Conservation (phyloP, 495 filamentous ascomycete species). For the Penicillium antarcticum region DNA sequence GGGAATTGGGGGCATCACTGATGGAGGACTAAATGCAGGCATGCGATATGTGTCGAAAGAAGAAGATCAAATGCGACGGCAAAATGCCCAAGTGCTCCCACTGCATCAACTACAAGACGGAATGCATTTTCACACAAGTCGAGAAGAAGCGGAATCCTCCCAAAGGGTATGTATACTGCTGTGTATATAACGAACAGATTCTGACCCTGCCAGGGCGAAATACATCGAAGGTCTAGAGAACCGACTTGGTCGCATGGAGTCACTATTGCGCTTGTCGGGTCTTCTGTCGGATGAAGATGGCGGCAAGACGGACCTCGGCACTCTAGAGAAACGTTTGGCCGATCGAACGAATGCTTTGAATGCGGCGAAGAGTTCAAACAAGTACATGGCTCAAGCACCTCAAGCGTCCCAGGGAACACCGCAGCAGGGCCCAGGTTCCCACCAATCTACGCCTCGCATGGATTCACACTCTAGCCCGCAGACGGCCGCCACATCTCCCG, state of each 20-base stretch:
- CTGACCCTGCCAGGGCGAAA: slow-evolving; percentile 64
- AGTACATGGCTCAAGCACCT: slow-evolving; percentile 20
- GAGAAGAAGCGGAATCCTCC: slow-evolving; percentile 98
- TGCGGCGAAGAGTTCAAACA: slow-evolving; percentile 30
- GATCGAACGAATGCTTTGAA: slow-evolving; percentile 53
- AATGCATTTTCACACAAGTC: slow-evolving; percentile 95
- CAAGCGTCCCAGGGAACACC: slow-evolving; percentile 7
- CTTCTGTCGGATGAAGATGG: slow-evolving; percentile 84
- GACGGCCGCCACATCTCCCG: slow-evolving; percentile 59
- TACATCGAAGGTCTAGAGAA: slow-evolving; percentile 99
- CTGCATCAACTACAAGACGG: slow-evolving; percentile 97
- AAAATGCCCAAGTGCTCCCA: slow-evolving; percentile 94
- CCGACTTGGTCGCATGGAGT: slow-evolving; percentile 89
- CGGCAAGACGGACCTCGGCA: slow-evolving; percentile 84
- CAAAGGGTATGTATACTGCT: slow-evolving; percentile 68
- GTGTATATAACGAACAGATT: not conserved
- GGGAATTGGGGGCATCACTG: not conserved
- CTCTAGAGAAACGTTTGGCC: slow-evolving; percentile 75
- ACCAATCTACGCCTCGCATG: slow-evolving; percentile 44
- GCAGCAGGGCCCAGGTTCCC: slow-evolving; percentile 30
- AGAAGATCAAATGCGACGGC: slow-evolving; percentile 99
- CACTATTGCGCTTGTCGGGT: slow-evolving; percentile 79
- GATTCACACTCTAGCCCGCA: slow-evolving; percentile 56
- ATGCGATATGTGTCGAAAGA: slow-evolving; percentile 98
- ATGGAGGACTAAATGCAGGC: slow-evolving; percentile 50